Evolutionary conservation across 371 early-diverging fungal species (phyloP).

Genomic region (Mucor irregularis): DNA sequence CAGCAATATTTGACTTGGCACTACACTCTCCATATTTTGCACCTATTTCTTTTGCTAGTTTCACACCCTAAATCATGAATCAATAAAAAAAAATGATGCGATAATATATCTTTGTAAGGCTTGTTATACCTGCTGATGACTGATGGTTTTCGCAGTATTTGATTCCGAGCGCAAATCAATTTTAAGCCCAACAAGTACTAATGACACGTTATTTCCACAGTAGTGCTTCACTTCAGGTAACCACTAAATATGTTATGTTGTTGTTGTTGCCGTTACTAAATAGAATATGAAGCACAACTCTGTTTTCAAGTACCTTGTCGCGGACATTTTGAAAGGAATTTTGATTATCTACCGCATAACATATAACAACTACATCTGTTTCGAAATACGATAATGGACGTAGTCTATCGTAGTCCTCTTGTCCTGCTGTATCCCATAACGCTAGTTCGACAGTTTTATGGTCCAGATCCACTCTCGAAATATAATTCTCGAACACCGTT

Average conservation of each 20-base stretch:
- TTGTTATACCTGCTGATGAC: slow-evolving; percentile 25
- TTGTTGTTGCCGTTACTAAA: background rate
- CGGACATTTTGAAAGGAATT: slow-evolving; percentile 81
- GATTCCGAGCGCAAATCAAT: slow-evolving; percentile 57
- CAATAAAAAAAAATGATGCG: slow-evolving; percentile 9
- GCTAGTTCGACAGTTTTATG: slow-evolving; percentile 76
- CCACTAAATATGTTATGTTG: slow-evolving; percentile 41
- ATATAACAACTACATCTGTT: slow-evolving; percentile 88
- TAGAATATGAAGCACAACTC: no score
- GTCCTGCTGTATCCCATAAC: slow-evolving; percentile 93
- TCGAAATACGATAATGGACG: slow-evolving; percentile 86
- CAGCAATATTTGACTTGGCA: slow-evolving; percentile 76
- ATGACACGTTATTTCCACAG: slow-evolving; percentile 59
- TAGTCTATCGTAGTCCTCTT: slow-evolving; percentile 84
- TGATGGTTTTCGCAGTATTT: slow-evolving; percentile 20
- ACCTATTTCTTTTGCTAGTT: slow-evolving; percentile 71
- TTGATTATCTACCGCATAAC: slow-evolving; percentile 78
- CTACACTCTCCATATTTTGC: slow-evolving; percentile 89
- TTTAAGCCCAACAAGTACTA: slow-evolving; percentile 70
- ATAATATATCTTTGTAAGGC: background rate
- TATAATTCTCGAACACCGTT: slow-evolving; percentile 90
- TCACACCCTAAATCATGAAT: slow-evolving; percentile 53
- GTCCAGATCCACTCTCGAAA: slow-evolving; percentile 75
- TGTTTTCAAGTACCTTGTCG: slow-evolving; percentile 76
- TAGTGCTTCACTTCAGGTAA: slow-evolving; percentile 64